Percentiles rank a stretch among this genome's conserved stretches.
Conservation (phyloP, 2,329 filamentous ascomycete genomes). For the Fusarium sp. region DNA sequence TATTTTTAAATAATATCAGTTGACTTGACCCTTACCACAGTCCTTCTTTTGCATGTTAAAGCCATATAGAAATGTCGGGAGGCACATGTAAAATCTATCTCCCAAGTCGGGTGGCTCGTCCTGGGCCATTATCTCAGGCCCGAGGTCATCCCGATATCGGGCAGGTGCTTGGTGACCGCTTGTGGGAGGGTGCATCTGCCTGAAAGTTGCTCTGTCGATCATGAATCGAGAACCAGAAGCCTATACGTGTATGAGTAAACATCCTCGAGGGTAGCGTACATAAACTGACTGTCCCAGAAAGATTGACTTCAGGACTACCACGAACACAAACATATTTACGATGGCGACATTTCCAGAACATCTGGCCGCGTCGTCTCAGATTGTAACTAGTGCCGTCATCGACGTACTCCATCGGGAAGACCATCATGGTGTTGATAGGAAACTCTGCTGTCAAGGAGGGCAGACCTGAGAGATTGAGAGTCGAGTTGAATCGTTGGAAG, state of each 20-base stretch:
- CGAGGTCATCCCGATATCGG: rapidly evolving
- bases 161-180: rapidly evolving
- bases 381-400: rapidly evolving
- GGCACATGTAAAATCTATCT: not conserved
- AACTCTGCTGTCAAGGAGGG: not conserved
- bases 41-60: slow-evolving; percentile 7
- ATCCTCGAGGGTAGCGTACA: rapidly evolving
- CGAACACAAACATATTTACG: not conserved
- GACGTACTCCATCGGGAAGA: not conserved
- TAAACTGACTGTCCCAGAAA: not conserved
- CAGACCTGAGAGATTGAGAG: rapidly evolving
- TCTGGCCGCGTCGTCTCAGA: not conserved
- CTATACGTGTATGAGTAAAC: rapidly evolving
- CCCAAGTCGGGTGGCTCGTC: not conserved
- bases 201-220: not conserved
- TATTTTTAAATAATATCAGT: rapidly evolving
- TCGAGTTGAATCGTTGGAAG: not conserved
- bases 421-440: not conserved
- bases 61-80: not conserved
- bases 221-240: not conserved
- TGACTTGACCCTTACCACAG: not conserved
- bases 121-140: not conserved
- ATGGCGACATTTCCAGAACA: not conserved
- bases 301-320: not conserved
- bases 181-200: not conserved